These are phyloP conservation scores for Pholiota conissans DNA, from an alignment of 768 basidiomycete species.

Conservation along the genomic window DNA sequence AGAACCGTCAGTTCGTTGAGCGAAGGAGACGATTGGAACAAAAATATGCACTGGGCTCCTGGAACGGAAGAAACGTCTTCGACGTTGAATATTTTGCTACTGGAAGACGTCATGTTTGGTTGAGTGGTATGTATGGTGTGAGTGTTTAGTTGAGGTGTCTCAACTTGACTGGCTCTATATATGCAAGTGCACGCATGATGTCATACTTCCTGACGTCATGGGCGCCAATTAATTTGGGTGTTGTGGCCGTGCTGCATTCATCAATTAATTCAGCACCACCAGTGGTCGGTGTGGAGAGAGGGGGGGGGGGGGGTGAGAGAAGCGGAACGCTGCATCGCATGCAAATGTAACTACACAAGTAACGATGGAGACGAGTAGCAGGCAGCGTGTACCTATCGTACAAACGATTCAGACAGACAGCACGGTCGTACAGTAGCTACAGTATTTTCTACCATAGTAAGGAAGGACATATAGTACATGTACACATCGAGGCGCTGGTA, in stretches of 20 bases:
- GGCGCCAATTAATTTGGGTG: too few relatives aligned
- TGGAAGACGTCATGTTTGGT: conserved; percentile 25
- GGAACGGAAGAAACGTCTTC: not conserved
- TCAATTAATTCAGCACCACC: too few relatives aligned
- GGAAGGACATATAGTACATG: too few relatives aligned
- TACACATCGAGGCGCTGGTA: not conserved
- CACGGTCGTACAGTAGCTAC: not conserved
- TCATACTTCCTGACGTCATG: not conserved
- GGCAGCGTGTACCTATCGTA: not conserved
- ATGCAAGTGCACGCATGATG: too few relatives aligned
- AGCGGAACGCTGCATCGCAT: not conserved
- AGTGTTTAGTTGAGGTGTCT: not conserved
- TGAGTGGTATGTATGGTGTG: not conserved
- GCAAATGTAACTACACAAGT: not conserved
- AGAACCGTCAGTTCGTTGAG: not conserved
- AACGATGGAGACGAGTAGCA: not conserved
- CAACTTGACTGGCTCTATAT: not conserved
- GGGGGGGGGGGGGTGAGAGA: not conserved
- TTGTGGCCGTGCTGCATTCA: too few relatives aligned
- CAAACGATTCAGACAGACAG: not conserved
- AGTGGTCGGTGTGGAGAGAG: too few relatives aligned
- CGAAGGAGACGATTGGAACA: not conserved
- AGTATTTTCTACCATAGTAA: not conserved
- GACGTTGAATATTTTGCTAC: conserved; percentile 38
- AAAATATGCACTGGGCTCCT: too few relatives aligned